Base-by-base conservation (phyloP, 2,329 filamentous ascomycete species). In the Scortechinia acanthostroma region DNA sequence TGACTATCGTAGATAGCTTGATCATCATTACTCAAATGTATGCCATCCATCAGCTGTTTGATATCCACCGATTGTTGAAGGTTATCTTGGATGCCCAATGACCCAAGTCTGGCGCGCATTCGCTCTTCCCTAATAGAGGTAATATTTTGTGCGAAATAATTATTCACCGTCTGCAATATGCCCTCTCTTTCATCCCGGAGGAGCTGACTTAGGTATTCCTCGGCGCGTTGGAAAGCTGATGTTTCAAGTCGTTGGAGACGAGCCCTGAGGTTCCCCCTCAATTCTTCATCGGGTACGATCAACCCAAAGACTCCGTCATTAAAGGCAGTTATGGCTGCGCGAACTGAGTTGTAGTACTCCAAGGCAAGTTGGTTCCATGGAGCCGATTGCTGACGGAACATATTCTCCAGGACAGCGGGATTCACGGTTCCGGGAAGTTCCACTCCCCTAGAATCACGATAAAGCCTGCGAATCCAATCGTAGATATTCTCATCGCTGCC, bases 1-100 rank as follows among this genome's bases (percentile, higher is more conserved):
- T 60, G 56, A 4, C 64, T 55, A 1, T 57, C 53, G 23, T 60
- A 48, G 1, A 51, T 28, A 1, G 51, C 14, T 4, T 58, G 52
- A 15, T 56, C 44, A 1, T 43, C 33, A 43, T 56, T 58, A 37
- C 49, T 46, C 37, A 53, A 53, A 45, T 46, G 25, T n/a, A 10
- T n/a, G 25, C n/a, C n/a, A n/a, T 10, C 25, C 25, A 30, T 30
- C 10, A 30, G n/a, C 25, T n/a, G 25, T 30, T 30, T 10, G n/a
- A 30, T 10, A n/a, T 30, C 25, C 25, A 10, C n/a, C 10, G 10
- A 10, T 10, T 30, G 10, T 10, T 10, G 10, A n/a, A n/a, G 25
- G 10, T n/a, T n/a, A 30, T 30, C n/a, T 10, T n/a, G 10, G n/a
- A 30, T 30, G 25, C 25, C 25, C 25, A 30, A 10, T n/a, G 25